Evolutionary conservation across 257 asterid genomes (phyloP).

Genomic region (Nicotiana tabacum): DNA sequence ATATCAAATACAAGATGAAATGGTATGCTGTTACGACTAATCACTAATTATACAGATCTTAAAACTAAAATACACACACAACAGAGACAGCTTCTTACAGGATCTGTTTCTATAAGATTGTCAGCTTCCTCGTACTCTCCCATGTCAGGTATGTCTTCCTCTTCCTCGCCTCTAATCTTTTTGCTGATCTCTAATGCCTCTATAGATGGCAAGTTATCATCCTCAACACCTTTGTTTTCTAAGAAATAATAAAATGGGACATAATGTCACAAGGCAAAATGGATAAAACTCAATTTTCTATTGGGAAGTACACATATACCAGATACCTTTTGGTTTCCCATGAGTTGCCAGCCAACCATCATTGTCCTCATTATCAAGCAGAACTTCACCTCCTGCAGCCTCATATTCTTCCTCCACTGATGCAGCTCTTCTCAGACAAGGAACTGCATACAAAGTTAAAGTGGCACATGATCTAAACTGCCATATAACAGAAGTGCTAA

Average conservation of each 20-base stretch:
- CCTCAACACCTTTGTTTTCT: conserved; percentile 64
- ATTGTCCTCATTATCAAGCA: conserved; percentile 77
- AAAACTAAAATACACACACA: not conserved
- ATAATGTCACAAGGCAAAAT: conserved; percentile 2
- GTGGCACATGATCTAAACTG: not conserved
- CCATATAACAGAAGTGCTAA: not conserved
- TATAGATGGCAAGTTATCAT: conserved; percentile 82
- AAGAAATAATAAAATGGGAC: conserved; percentile 16
- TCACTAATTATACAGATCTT: not conserved
- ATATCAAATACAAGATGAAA: not conserved
- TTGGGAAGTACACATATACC: not conserved
- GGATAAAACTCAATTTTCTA: not conserved
- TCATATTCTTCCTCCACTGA: conserved; percentile 93
- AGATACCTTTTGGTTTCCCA: conserved; percentile 79
- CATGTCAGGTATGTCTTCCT: conserved; percentile 93
- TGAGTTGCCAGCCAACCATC: conserved; percentile 99
- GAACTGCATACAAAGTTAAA: conserved; percentile 44
- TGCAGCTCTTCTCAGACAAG: conserved; percentile 94
- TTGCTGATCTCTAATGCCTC: conserved; percentile 73
- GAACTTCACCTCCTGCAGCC: conserved; percentile 95
- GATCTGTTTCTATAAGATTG: conserved; percentile 76
- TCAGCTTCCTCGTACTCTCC: conserved; percentile 80
- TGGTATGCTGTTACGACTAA: not conserved
- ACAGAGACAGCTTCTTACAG: conserved; percentile 46
- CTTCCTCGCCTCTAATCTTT: conserved; percentile 88